Evolutionary conservation across 208 protist genomes (phyloP).

Genomic region (Trypanosoma lewisi): DNA sequence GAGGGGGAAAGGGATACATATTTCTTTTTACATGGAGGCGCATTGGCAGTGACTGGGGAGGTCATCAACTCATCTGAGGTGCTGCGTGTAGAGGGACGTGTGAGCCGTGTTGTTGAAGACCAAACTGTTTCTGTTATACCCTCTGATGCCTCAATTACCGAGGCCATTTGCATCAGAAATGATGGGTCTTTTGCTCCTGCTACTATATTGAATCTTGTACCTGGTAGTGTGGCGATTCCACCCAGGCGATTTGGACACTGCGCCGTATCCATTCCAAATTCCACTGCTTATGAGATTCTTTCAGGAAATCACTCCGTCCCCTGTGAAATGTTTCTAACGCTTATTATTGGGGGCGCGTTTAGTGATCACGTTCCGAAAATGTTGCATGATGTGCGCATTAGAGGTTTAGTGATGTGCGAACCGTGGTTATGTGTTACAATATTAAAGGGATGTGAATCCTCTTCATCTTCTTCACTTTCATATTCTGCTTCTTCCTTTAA

Average conservation of each 20-base stretch:
- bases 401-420: constrained; percentile 24
- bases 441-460: constrained; percentile 1
- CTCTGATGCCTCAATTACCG: constrained; percentile 14
- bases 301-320: neutral
- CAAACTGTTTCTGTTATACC: constrained; percentile 33
- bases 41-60: constrained; percentile 8
- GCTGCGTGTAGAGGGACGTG: constrained; percentile 39
- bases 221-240: neutral
- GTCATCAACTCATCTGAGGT: constrained; percentile 30
- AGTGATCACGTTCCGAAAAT: constrained; percentile 12
- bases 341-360: constrained; percentile 33
- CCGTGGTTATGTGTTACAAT: constrained; percentile 27
- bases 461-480: too few species aligned
- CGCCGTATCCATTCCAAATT: constrained; percentile 15
- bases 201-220: neutral
- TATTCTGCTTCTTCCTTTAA: neutral
- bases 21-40: constrained; percentile 24
- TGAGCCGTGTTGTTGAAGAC: constrained; percentile 34
- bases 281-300: constrained; percentile 1
- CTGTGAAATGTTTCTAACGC: constrained; percentile 24
- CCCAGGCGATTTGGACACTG: constrained; percentile 31
- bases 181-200: neutral
- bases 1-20: constrained; percentile 1
- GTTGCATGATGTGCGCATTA: constrained; percentile 17
- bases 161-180: constrained; percentile 4